Base-by-base conservation (phyloP, 257 asterid genomes). In the Fraxinus excelsior region DNA sequence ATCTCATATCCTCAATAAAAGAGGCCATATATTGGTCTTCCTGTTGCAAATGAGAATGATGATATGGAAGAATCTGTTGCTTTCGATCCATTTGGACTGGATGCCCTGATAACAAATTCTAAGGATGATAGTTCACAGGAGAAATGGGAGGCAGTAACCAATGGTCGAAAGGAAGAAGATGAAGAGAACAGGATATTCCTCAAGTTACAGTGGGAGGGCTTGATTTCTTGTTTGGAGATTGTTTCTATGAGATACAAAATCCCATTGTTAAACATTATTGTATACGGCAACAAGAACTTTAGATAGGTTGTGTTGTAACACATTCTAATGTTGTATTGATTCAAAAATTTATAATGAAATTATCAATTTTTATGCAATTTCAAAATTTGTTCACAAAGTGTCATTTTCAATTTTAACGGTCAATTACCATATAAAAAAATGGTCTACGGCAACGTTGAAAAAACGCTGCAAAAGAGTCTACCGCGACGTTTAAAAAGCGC, bases 241-340 rank as follows among this genome's bases (percentile, higher is more conserved):
- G 99, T 98, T 66, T 98, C 99, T 38, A 86, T 90, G 80, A 91
- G 98, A 86, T 93, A 93, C 89, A 91, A 93, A 81, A 86, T 82
- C 35, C 94, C 97, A 87, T 93, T 98, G 98, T 95, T 34, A 82
- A 35, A 60, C 72, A 56, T 58, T 58, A 6, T 21, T 58, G n/a
- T n/a, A n/a, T n/a, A n/a, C n/a, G n/a, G n/a, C n/a, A n/a, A n/a
- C n/a, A n/a, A n/a, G n/a, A n/a, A n/a, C n/a, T n/a, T n/a, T n/a
- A n/a, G n/a, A n/a, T n/a, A n/a, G n/a, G n/a, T n/a, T n/a, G n/a
- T n/a, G n/a, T n/a, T n/a, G n/a, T n/a, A n/a, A n/a, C n/a, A n/a
- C n/a, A n/a, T n/a, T n/a, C n/a, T n/a, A n/a, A n/a, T n/a, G n/a
- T n/a, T n/a, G n/a, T n/a, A n/a, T n/a, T n/a, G n/a, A n/a, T n/a